These are phyloP conservation scores for Chalciporus pseudorubinellus DNA, from an alignment of 768 basidiomycete species.

Conservation along the genomic window DNA sequence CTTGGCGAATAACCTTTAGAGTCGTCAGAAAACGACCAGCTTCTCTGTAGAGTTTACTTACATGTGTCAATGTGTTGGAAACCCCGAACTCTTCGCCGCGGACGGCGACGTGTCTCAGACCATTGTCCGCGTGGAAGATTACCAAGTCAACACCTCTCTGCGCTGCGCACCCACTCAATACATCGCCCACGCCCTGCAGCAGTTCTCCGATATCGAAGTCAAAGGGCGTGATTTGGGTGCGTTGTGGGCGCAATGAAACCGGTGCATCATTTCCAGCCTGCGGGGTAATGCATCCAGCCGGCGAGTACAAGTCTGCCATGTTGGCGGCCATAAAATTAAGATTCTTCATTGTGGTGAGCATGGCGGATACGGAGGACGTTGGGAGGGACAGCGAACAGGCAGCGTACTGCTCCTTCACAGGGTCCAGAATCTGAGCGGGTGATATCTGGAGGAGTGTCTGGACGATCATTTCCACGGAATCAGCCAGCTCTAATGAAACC, in stretches of 20 bases:
- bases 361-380: slow-evolving; percentile 80
- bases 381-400: slow-evolving; percentile 87
- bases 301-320: slow-evolving; percentile 45
- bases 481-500: slow-evolving; percentile 84
- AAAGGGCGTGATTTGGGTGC: slow-evolving; percentile 29
- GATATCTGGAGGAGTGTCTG: slow-evolving; percentile 90
- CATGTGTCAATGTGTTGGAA: slow-evolving; percentile 79
- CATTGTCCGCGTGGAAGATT: slow-evolving; percentile 85
- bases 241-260: slow-evolving; percentile 18
- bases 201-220: slow-evolving; percentile 93
- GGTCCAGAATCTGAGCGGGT: slow-evolving; percentile 85
- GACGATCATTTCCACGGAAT: slow-evolving; percentile 85
- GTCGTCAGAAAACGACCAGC: slow-evolving; percentile 15
- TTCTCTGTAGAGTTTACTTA: slow-evolving; percentile 42
- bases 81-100: slow-evolving; percentile 83
- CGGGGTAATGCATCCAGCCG: slow-evolving; percentile 12
- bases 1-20: slow-evolving; percentile 76
- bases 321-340: slow-evolving; percentile 93
- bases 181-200: slow-evolving; percentile 86
- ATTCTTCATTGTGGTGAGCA: slow-evolving; percentile 90
- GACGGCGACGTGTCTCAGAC: slow-evolving; percentile 83
- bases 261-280: slow-evolving; percentile 16
- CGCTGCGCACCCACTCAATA: slow-evolving; percentile 79
- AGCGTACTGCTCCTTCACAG: slow-evolving; percentile 91
- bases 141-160: slow-evolving; percentile 87